Percentiles rank a stretch among this genome's conserved stretches.
Evolutionary conservation across 106 monocot species (phyloP).

Genomic region (Dioscorea alata): DNA sequence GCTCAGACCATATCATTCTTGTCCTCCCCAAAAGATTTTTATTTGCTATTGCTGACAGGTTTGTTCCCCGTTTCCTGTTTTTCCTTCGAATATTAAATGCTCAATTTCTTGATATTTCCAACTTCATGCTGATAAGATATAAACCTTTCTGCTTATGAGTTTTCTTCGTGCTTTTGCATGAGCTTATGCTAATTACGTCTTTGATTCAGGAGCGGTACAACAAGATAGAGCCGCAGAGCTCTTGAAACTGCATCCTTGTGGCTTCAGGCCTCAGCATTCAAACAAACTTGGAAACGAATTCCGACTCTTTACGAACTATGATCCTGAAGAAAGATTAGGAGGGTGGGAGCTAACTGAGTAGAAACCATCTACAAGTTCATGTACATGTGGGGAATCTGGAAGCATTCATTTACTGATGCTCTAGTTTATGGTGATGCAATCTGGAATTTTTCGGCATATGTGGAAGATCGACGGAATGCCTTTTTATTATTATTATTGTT

Average conservation of each 20-base stretch:
- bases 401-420: no score
- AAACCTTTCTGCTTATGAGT: background rate
- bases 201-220: constrained; percentile 74
- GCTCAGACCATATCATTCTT: constrained; percentile 69
- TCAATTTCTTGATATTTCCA: background rate
- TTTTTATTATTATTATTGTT: no score
- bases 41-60: constrained; percentile 80
- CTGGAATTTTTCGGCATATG: no score
- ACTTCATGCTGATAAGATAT: no score
- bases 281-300: constrained; percentile 98
- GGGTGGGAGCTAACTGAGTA: constrained; percentile 50
- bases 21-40: constrained; percentile 43
- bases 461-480: no score
- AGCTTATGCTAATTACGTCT: background rate
- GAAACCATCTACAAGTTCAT: background rate
- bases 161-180: background rate
- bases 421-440: no score
- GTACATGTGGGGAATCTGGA: no score
- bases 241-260: constrained; percentile 58
- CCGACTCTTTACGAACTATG: constrained; percentile 79
- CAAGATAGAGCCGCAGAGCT: constrained; percentile 72
- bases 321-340: constrained; percentile 65
- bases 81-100: background rate
- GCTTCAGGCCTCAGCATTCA: constrained; percentile 77
- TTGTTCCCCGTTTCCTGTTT: constrained; percentile 6